Evolutionary conservation across 352 stramenopile genomes (phyloP), one percentile per base, ranked within the genome.

Genomic region (Phytopythium vexans): DNA sequence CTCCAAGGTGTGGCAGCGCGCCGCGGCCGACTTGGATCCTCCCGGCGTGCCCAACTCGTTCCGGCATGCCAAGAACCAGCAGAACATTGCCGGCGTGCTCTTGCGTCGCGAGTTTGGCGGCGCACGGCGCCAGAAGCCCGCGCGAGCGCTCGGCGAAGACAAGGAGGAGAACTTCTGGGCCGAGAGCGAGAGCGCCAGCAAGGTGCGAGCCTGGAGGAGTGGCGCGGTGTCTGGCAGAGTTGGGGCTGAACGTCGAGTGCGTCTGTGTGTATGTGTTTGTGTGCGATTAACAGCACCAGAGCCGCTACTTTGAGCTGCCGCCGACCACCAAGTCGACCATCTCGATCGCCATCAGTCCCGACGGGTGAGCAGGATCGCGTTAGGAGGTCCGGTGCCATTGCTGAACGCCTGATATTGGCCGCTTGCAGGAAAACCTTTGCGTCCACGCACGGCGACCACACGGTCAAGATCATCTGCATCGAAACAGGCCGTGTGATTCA

Each of bases 361-460:
- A 94, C 52, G 84, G 84, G 84, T 94, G 49, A 41, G 21, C 21
- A 27, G 21, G 21, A 27, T 27, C 21, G 60, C 47, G 21, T 27
- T 27, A 27, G 21, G 21, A 27, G 2, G 31, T 43, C 6, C 11
- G 15, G 16, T 6, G 14, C 3, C n/a, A 21, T 8, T 33, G 9
- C 32, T 8, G 6, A 11, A 21, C 38, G 38, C 10, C 5, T 41
- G 38, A 14, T 43, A 43, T 6, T 43, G 11, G 14, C 4, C 4
- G 0, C 11, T 11, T 54, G 34, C 53, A 93, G 85, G 44, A 92
- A 92, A 76, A 92, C 78, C 8, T 96, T 99, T 72, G 97, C 97
- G 31, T 98, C 93, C 3, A 99, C 97, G 1, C 97, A 99, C 64
- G 96, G 97, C 37, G 96, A 99, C 70, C 97, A 99, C 68, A 98